A percentile compares a stretch with the other conserved stretches of the same genome.
phyloP scores from a whole-genome alignment of 768 basidiomycete species.

The Agrocybe pediades region DNA sequence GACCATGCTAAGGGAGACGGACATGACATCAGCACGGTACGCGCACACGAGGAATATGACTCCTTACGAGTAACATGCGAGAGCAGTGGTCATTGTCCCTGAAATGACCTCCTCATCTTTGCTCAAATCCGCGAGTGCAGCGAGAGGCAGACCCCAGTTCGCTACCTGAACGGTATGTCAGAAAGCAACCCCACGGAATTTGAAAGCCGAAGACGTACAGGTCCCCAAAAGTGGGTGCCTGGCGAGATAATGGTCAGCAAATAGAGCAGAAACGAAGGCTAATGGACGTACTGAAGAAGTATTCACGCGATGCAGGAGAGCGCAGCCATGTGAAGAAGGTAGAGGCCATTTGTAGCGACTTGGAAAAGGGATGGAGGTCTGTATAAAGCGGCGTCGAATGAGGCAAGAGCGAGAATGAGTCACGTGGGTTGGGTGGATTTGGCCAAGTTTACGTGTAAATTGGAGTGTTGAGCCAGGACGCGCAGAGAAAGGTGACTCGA shows the following conservation, averaged over 20 bases:
- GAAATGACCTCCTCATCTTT: conserved; percentile 98
- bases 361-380: conserved; percentile 17
- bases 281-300: conserved; percentile 84
- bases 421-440: conserved; percentile 19
- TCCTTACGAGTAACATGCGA: conserved; percentile 92
- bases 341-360: conserved; percentile 60
- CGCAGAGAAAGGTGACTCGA: not conserved
- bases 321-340: conserved; percentile 88
- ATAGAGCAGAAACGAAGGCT: not conserved
- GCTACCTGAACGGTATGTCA: conserved; percentile 65
- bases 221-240: conserved; percentile 99
- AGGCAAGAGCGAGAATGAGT: conserved; percentile 2
- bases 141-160: conserved; percentile 97
- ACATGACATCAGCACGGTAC: conserved; percentile 6
- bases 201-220: conserved; percentile 55
- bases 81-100: conserved; percentile 92
- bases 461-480: not conserved
- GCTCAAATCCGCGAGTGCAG: conserved; percentile 85
- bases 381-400: not conserved
- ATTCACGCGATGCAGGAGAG: conserved; percentile 88
- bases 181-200: conserved; percentile 10
- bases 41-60: conserved; percentile 4
- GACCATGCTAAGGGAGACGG: conserved; percentile 50
- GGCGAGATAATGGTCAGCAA: conserved; percentile 13
- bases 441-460: conserved; percentile 19